Percentiles rank a stretch among this genome's conserved stretches.
Evolutionary conservation across 768 basidiomycete genomes (phyloP).

Genomic region (Psilocybe cyanescens): DNA sequence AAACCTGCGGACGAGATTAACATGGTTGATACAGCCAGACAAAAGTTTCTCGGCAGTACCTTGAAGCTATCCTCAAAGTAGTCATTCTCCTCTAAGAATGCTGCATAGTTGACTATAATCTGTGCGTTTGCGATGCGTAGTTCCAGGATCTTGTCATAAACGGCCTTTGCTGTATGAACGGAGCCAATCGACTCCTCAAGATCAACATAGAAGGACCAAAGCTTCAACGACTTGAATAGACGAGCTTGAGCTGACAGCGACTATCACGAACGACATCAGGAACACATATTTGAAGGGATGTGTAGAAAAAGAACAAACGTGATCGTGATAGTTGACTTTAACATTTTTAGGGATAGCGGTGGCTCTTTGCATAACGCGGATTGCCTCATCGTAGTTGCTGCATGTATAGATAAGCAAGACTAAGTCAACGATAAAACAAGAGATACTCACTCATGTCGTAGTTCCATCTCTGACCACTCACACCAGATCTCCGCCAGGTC

Average conservation of each 20-base stretch:
- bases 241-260: slow-evolving; percentile 84
- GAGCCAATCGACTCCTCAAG: slow-evolving; percentile 97
- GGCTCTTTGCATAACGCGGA: slow-evolving; percentile 96
- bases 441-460: slow-evolving; percentile 84
- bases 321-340: slow-evolving; percentile 94
- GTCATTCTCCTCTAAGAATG: slow-evolving; percentile 96
- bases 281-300: not conserved
- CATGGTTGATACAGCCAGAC: not conserved
- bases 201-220: slow-evolving; percentile 99
- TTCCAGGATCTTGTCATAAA: slow-evolving; percentile 96
- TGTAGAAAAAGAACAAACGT: slow-evolving; percentile 51
- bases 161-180: slow-evolving; percentile 87
- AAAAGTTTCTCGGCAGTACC: slow-evolving; percentile 51
- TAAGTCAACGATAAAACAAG: not conserved
- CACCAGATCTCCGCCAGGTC: slow-evolving; percentile 99
- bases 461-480: slow-evolving; percentile 99
- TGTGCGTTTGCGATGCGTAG: slow-evolving; percentile 98
- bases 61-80: slow-evolving; percentile 99
- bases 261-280: slow-evolving; percentile 38
- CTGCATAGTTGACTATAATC: slow-evolving; percentile 95
- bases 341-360: slow-evolving; percentile 87
- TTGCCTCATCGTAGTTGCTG: slow-evolving; percentile 96
- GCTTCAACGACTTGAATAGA: slow-evolving; percentile 95
- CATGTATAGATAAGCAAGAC: not conserved
- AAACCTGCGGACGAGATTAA: slow-evolving; percentile 57